phyloP scores from a whole-genome alignment of 345 rosid genomes.

The Brassica incana region DNA sequence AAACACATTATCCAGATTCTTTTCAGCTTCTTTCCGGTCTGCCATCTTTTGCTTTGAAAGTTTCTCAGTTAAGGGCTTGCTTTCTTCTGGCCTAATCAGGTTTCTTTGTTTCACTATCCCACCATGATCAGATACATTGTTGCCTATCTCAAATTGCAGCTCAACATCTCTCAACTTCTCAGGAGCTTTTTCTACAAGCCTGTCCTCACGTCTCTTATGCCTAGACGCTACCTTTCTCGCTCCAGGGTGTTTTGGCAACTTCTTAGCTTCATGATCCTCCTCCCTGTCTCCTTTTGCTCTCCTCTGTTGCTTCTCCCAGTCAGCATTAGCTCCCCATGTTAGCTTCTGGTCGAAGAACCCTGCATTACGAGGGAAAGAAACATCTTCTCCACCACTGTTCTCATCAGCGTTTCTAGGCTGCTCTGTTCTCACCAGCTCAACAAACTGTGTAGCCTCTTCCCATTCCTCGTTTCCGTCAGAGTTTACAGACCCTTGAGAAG shows the following conservation, averaged over 20 bases:
- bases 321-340: slow-evolving; percentile 38
- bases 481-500: slow-evolving; percentile 45
- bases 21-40: slow-evolving; percentile 17
- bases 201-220: slow-evolving; percentile 44
- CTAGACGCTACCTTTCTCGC: slow-evolving; percentile 41
- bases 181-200: slow-evolving; percentile 40
- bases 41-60: slow-evolving; percentile 36
- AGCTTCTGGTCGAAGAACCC: slow-evolving; percentile 46
- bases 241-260: slow-evolving; percentile 39
- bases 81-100: slow-evolving; percentile 41
- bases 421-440: slow-evolving; percentile 63
- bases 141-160: slow-evolving; percentile 42
- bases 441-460: slow-evolving; percentile 72
- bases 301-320: not conserved
- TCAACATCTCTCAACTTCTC: slow-evolving; percentile 36
- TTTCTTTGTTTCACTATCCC: slow-evolving; percentile 42
- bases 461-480: slow-evolving; percentile 63
- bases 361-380: slow-evolving; percentile 27
- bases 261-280: slow-evolving; percentile 43
- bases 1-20: slow-evolving; percentile 32
- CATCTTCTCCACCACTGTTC: slow-evolving; percentile 42
- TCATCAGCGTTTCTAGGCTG: slow-evolving; percentile 46
- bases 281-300: slow-evolving; percentile 39
- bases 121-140: slow-evolving; percentile 39
- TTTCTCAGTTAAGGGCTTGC: slow-evolving; percentile 36